A percentile compares a stretch with the other conserved stretches of the same genome.
These are phyloP conservation scores for Jatropha podagrica DNA, from an alignment of 441 rosid genomes.

Conservation along the genomic window DNA sequence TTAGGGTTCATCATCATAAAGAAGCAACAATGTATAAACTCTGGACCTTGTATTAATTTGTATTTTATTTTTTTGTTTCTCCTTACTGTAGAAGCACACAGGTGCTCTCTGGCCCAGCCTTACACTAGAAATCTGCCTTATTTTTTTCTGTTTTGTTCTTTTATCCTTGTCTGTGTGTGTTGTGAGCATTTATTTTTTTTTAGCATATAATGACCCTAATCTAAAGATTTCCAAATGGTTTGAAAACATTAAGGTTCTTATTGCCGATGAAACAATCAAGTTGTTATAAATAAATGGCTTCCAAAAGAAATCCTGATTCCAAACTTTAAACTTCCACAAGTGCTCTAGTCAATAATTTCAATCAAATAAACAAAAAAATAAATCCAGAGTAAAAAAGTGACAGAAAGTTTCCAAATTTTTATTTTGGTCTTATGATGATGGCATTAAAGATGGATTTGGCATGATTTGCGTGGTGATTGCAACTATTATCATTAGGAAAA, in stretches of 20 bases:
- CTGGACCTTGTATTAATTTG: background rate
- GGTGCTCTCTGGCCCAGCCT: no score
- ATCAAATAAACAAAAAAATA: no score
- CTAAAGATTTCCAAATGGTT: background rate
- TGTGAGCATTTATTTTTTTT: background rate
- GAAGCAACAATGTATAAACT: background rate
- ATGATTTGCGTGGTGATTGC: background rate
- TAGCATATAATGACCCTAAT: background rate
- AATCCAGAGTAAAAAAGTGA: background rate
- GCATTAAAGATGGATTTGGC: background rate
- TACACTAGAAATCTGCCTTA: background rate
- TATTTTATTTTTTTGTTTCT: no score
- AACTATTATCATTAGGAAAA: background rate
- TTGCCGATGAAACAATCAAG: no score
- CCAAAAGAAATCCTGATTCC: no score
- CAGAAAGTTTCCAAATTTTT: background rate
- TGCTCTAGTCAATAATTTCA: background rate
- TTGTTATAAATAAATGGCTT: no score
- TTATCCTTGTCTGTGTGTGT: background rate
- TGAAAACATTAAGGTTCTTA: no score
- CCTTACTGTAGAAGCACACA: no score
- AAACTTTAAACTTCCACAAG: no score
- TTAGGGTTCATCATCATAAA: background rate
- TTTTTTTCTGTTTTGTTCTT: background rate
- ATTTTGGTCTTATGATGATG: constrained; percentile 1